Conservation (phyloP, 345 rosid species). For the Salix suchowensis region DNA sequence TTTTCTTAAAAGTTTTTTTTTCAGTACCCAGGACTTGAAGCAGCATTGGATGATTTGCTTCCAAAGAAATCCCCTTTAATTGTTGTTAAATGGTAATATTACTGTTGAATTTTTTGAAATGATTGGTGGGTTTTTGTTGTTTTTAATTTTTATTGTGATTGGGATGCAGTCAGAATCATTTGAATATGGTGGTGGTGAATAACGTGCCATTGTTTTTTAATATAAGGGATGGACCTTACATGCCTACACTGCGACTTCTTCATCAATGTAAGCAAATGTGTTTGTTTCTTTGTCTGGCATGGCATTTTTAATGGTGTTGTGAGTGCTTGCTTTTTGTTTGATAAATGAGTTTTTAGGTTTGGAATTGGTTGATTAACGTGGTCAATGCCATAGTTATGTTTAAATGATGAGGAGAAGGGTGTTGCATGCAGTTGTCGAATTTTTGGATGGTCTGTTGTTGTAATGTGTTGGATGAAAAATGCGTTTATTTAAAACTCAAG, state of each 20-base stretch:
- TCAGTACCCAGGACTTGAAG: constrained; percentile 94
- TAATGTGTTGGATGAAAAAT: not conserved
- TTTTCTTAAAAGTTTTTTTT: not conserved
- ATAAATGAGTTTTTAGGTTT: not conserved
- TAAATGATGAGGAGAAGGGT: not conserved
- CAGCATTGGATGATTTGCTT: constrained; percentile 88
- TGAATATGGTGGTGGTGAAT: constrained; percentile 87
- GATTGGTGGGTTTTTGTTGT: not conserved
- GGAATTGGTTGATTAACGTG: not conserved
- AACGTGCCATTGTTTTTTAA: constrained; percentile 91
- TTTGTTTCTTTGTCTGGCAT: not conserved
- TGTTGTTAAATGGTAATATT: constrained; percentile 72
- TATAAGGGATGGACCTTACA: constrained; percentile 94
- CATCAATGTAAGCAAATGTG: constrained; percentile 67
- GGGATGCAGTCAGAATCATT: constrained; percentile 81
- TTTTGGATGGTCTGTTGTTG: not conserved
- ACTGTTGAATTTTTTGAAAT: not conserved
- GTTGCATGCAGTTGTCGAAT: not conserved
- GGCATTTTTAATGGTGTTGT: not conserved
- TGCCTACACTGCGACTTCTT: constrained; percentile 94
- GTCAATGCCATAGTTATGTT: not conserved
- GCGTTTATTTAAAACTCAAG: not conserved
- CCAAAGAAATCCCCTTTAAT: constrained; percentile 89
- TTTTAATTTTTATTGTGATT: not conserved
- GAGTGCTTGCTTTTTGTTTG: not conserved